Evolutionary conservation across 495 filamentous ascomycete species (phyloP).

Genomic region (Podospora pseudocomata): DNA sequence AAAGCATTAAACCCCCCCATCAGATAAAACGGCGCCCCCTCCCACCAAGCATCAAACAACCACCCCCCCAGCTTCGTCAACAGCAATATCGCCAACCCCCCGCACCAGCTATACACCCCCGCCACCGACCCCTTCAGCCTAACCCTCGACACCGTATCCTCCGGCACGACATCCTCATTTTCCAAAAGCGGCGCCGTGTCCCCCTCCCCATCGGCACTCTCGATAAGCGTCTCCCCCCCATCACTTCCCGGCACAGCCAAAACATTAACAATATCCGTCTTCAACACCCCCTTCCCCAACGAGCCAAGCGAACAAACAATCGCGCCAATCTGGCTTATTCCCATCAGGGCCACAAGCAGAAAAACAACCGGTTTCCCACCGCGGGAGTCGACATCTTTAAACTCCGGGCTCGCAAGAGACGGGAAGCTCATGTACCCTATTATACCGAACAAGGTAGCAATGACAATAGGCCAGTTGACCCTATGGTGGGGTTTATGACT

Average conservation of each 20-base stretch:
- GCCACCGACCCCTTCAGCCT: conserved; percentile 89
- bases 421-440: conserved; percentile 73
- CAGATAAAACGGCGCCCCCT: conserved; percentile 83
- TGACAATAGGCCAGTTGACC: conserved; percentile 70
- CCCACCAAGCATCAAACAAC: conserved; percentile 67
- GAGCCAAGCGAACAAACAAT: conserved; percentile 91
- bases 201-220: conserved; percentile 18
- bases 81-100: conserved; percentile 85
- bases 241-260: conserved; percentile 16
- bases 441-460: conserved; percentile 66
- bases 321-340: conserved; percentile 87
- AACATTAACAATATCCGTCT: conserved; percentile 41
- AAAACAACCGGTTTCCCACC: conserved; percentile 66
- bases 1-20: conserved; percentile 83
- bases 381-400: conserved; percentile 51
- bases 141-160: conserved; percentile 38
- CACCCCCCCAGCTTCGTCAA: conserved; percentile 90
- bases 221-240: conserved; percentile 28
- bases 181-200: conserved; percentile 37
- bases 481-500: conserved; percentile 53
- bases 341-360: conserved; percentile 71
- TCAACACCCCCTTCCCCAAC: conserved; percentile 72
- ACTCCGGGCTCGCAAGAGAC: conserved; percentile 64
- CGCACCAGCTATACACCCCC: conserved; percentile 85
- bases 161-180: conserved; percentile 14